Evolutionary conservation across 495 filamentous ascomycete species (phyloP), one percentile per base, ranked within the genome.

Genomic region (Lophium mytilinum): DNA sequence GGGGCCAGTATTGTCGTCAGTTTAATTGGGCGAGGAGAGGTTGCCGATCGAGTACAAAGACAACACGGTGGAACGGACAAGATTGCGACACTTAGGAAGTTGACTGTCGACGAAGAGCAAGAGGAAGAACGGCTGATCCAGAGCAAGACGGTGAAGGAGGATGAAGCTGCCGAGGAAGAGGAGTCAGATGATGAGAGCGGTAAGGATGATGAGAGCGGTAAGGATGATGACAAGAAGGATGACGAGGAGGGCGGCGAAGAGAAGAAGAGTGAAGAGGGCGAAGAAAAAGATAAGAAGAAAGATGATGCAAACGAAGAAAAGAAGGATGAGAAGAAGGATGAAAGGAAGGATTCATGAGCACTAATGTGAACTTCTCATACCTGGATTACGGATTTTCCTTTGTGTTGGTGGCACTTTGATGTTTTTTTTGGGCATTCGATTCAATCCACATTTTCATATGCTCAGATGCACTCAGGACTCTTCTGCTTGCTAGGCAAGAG

Each of bases 1-100:
- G 94, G 93, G 43, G 80, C 79, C 45, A 87, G 85, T 62, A 91
- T 97, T 63, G 80, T 94, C n/a, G 75, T 89, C 58, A 91, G 81
- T 60, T 77, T 98, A 66, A 79, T 97, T 62, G 91, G 89, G 37
- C 80, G 93, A 56, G 88, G 91, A 64, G 84, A 92, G 71, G 86
- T 98, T 66, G 82, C 81, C 52, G 80, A 85, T 56, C 73, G 71
- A 40, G 63, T 83, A 48, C 60, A 65, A 54, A 69, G 62, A 52
- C 42, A 71, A 11, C 76, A 75, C 15, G 67, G 69, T 9, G 75
- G 81, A 35, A 75, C 76, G n/a, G 78, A 84, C 63, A 82, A 87
- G 68, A 74, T 95, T 68, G 60, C 40, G 9, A 50, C 53, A 7
- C 53, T 64, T 14, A 56, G 55, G 37, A 55, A 65, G 9, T 15